Evolutionary conservation across 106 monocot species (phyloP).

Genomic region (Allium fistulosum): DNA sequence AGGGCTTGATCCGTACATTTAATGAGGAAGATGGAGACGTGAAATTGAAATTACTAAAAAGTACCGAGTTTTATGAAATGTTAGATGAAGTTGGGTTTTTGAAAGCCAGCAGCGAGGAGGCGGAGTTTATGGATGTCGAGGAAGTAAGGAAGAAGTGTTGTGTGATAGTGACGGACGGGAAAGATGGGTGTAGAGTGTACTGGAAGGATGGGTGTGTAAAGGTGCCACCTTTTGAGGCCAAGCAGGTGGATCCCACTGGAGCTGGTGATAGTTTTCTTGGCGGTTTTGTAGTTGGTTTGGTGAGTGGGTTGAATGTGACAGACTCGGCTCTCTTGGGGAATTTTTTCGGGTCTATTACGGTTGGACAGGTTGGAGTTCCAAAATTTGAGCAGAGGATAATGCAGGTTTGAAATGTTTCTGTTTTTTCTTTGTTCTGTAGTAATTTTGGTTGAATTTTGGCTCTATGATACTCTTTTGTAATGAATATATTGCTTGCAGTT

Average conservation of each 20-base stretch:
- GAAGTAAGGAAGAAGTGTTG: conserved; percentile 56
- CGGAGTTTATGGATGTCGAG: conserved; percentile 58
- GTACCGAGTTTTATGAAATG: conserved; percentile 39
- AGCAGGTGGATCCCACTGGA: conserved; percentile 79
- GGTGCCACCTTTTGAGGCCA: conserved; percentile 50
- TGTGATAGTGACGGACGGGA: conserved; percentile 74
- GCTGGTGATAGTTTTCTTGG: conserved; percentile 92
- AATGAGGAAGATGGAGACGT: conserved; percentile 64
- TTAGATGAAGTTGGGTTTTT: conserved; percentile 64
- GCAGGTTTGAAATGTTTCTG: conserved; percentile 36
- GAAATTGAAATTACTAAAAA: conserved; percentile 35
- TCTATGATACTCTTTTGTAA: too few species aligned
- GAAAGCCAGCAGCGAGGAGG: conserved; percentile 87
- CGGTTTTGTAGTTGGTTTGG: conserved; percentile 54
- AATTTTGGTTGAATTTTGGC: too few species aligned
- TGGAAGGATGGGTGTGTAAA: conserved; percentile 58
- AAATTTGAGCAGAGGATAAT: conserved; percentile 49
- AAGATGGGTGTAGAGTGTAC: conserved; percentile 71
- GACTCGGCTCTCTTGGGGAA: conserved; percentile 83
- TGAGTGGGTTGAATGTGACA: conserved; percentile 48
- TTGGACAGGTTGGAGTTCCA: conserved; percentile 76
- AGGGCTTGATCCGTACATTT: conserved; percentile 77
- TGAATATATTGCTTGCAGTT: too few species aligned
- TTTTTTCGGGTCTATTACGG: conserved; percentile 79
- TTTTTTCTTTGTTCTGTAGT: neutral